phyloP scores from a whole-genome alignment of 2,329 filamentous ascomycete genomes.

The Fusarium circinatum region DNA sequence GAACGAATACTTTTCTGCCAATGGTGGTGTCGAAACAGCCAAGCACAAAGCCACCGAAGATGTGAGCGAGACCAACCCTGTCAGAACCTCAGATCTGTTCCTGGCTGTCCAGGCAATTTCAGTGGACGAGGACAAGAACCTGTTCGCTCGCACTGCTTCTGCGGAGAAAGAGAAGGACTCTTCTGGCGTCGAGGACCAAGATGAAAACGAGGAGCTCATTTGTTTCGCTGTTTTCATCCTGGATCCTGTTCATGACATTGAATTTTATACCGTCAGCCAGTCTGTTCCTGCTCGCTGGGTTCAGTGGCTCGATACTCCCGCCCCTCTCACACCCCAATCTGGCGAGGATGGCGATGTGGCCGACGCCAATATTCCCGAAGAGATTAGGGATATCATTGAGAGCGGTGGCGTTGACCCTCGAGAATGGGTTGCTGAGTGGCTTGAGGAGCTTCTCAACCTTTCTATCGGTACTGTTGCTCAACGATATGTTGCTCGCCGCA shows the following conservation, averaged over 20 bases:
- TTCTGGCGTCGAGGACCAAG: conserved; percentile 61
- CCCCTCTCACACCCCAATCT: conserved; percentile 63
- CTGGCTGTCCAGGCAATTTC: conserved; percentile 90
- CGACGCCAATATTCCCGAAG: conserved; percentile 70
- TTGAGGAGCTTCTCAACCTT: conserved; percentile 85
- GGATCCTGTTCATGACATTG: conserved; percentile 91
- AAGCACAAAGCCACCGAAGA: conserved; percentile 82
- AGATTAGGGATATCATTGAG: conserved; percentile 87
- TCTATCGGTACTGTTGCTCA: conserved; percentile 89
- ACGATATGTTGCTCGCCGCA: conserved; percentile 91
- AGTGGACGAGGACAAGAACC: conserved; percentile 68
- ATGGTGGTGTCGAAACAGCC: conserved; percentile 83
- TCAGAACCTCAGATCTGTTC: conserved; percentile 94
- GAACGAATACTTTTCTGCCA: conserved; percentile 80
- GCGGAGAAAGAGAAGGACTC: conserved; percentile 66
- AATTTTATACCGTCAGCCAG: conserved; percentile 86
- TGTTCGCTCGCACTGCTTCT: conserved; percentile 72
- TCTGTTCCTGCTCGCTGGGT: conserved; percentile 86
- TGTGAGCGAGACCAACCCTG: conserved; percentile 85
- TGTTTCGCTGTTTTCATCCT: conserved; percentile 82
- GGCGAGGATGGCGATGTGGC: conserved; percentile 58
- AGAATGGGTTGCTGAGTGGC: conserved; percentile 98
- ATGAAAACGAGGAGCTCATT: conserved; percentile 69
- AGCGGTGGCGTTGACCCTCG: conserved; percentile 83
- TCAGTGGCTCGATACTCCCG: conserved; percentile 85